Conservation (phyloP, 202 grass and related monocot genomes). For the Alloteropsis angusta region DNA sequence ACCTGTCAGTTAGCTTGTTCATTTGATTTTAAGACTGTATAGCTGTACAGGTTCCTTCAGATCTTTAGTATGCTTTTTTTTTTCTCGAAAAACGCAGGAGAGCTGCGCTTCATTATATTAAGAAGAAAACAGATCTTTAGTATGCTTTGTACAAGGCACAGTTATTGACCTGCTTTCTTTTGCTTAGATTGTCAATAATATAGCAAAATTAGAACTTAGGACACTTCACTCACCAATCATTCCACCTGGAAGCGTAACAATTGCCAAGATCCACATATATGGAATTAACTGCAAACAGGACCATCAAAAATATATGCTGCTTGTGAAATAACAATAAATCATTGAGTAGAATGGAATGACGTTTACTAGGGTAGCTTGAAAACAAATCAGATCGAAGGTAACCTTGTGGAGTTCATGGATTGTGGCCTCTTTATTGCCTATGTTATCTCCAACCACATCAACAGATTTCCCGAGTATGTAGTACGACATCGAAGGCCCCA, state of each 20-base stretch:
- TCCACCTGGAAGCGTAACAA: slow-evolving; percentile 51
- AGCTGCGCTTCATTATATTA: too few relatives aligned
- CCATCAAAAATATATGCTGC: not conserved
- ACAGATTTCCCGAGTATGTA: slow-evolving; percentile 42
- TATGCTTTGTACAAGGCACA: not conserved
- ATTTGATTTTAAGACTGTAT: not conserved
- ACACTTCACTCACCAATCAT: slow-evolving; percentile 37
- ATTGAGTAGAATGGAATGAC: not conserved
- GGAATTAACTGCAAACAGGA: slow-evolving; percentile 37
- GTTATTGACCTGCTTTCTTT: not conserved
- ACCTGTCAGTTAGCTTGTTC: not conserved
- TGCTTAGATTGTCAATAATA: not conserved
- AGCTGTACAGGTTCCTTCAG: not conserved
- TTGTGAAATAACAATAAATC: not conserved
- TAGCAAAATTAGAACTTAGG: slow-evolving; percentile 1
- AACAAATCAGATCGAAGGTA: not conserved
- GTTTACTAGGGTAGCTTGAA: not conserved
- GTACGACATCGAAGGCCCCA: slow-evolving; percentile 36
- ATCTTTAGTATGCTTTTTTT: not conserved
- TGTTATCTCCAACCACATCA: slow-evolving; percentile 36
- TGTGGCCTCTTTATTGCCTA: slow-evolving; percentile 16
- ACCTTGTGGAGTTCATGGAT: slow-evolving; percentile 38
- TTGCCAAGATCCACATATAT: slow-evolving; percentile 53
- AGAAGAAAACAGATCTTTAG: not conserved
- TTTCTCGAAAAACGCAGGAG: too few relatives aligned